Evolutionary conservation across 768 basidiomycete species (phyloP).

Genomic region (Harrya chromipes): DNA sequence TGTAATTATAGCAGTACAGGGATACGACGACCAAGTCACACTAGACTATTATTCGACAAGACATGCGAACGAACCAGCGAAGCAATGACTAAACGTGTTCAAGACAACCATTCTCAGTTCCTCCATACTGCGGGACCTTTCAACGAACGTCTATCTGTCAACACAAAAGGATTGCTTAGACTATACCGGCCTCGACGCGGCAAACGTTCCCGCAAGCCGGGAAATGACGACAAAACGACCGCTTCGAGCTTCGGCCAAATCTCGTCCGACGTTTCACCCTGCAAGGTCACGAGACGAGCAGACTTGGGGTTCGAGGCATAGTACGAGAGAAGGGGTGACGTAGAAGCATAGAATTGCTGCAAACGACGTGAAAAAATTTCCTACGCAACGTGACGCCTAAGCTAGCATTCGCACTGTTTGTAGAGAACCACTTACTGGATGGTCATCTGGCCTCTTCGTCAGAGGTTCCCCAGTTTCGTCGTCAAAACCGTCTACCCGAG

Average conservation of each 20-base stretch:
- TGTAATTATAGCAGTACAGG: slow-evolving; percentile 10
- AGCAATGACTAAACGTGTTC: neutral
- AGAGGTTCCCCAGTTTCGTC: slow-evolving; percentile 86
- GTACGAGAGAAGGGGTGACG: slow-evolving; percentile 77
- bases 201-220: slow-evolving; percentile 51
- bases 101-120: slow-evolving; percentile 5
- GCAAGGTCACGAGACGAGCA: slow-evolving; percentile 52
- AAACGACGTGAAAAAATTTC: slow-evolving; percentile 77
- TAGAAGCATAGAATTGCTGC: slow-evolving; percentile 71
- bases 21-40: slow-evolving; percentile 5
- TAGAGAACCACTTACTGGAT: slow-evolving; percentile 59
- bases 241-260: slow-evolving; percentile 85
- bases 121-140: slow-evolving; percentile 17
- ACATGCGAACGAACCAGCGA: neutral
- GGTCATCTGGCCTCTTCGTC: slow-evolving; percentile 87
- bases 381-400: slow-evolving; percentile 36
- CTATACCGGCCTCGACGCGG: slow-evolving; percentile 47
- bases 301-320: slow-evolving; percentile 46
- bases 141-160: slow-evolving; percentile 16
- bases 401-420: slow-evolving; percentile 1
- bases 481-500: slow-evolving; percentile 74
- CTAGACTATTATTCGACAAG: slow-evolving; percentile 1
- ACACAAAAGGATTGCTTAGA: slow-evolving; percentile 52
- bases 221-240: slow-evolving; percentile 55
- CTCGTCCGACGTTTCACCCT: slow-evolving; percentile 78